Conservation (phyloP, 1,139 yeast genomes). For the Kluyveromyces marxianus region DNA sequence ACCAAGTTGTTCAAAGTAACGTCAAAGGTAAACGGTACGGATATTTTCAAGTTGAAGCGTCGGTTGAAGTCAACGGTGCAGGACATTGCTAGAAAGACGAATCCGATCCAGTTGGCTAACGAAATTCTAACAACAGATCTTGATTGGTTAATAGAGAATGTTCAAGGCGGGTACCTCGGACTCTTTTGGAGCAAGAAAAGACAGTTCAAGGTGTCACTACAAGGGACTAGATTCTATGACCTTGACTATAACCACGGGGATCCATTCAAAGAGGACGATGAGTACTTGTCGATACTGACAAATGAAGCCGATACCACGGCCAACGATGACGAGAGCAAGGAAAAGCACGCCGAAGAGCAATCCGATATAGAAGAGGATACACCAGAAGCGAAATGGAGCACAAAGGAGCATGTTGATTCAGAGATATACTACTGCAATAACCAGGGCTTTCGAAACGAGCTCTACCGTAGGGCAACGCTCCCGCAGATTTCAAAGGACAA, state of each 20-base stretch:
- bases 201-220: conserved; percentile 24
- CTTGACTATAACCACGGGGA: conserved; percentile 28
- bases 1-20: conserved; percentile 54
- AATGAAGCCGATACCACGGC: conserved; percentile 9
- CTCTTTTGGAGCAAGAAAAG: conserved; percentile 45
- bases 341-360: background rate
- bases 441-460: conserved; percentile 15
- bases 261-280: conserved; percentile 11
- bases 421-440: background rate
- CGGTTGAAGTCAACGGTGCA: conserved; percentile 70
- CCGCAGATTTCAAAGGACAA: conserved; percentile 35
- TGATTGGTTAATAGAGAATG: conserved; percentile 37
- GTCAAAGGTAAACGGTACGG: conserved; percentile 41
- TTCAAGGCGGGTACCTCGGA: conserved; percentile 40
- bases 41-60: conserved; percentile 55
- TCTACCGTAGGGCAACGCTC: conserved; percentile 39
- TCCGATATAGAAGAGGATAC: background rate
- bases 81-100: conserved; percentile 43
- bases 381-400: background rate
- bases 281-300: background rate
- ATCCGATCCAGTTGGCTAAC: conserved; percentile 34
- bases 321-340: background rate
- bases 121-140: conserved; percentile 47
- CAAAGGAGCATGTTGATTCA: background rate
- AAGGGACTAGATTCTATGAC: conserved; percentile 18